phyloP scores from a whole-genome alignment of 2,329 filamentous ascomycete species.

The Fusarium globosum region DNA sequence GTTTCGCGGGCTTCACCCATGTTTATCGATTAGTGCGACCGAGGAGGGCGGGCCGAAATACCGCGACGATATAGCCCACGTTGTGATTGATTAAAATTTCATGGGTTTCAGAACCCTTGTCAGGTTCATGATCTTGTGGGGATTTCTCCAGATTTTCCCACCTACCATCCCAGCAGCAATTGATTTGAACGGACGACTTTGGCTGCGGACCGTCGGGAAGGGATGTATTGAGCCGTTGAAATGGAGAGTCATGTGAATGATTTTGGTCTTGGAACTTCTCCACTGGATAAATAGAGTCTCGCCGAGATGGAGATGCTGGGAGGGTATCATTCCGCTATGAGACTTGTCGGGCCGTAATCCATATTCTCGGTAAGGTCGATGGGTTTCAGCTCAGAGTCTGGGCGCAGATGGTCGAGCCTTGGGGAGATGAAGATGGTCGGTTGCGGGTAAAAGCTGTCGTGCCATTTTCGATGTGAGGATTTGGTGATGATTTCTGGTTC shows the following conservation, averaged over 20 bases:
- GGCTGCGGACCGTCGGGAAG: not conserved
- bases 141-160: conserved; percentile 23
- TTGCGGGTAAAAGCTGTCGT: not conserved
- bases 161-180: conserved; percentile 8
- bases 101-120: conserved; percentile 17
- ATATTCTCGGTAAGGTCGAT: not conserved
- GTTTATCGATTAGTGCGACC: not conserved
- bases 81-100: not conserved
- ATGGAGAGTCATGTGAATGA: not conserved
- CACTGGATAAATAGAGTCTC: not conserved
- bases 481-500: not conserved
- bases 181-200: not conserved
- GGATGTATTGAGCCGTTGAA: not conserved
- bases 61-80: not conserved
- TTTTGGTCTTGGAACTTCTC: not conserved
- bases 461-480: no score
- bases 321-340: not conserved
- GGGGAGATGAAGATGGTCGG: not conserved
- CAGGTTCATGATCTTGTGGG: not conserved
- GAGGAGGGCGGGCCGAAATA: conserved; percentile 8
- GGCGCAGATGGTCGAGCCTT: not conserved
- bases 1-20: not conserved
- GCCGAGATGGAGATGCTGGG: not conserved
- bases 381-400: not conserved
- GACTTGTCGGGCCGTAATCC: not conserved